Base-by-base conservation (phyloP, 441 rosid species). In the Pelargonium myrrhifolium region DNA sequence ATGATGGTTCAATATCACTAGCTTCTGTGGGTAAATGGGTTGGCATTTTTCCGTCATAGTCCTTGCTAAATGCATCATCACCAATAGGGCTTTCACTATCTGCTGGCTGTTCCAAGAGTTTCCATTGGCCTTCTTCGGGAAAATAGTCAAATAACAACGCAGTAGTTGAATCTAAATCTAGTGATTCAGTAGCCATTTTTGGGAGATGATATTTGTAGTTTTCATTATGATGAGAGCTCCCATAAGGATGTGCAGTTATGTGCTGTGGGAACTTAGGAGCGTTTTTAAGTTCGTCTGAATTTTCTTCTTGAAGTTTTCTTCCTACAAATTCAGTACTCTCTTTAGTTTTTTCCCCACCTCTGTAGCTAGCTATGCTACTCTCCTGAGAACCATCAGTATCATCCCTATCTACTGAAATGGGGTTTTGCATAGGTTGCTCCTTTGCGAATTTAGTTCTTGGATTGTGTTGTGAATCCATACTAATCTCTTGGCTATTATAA, bases 61-160 rank as follows among this genome's bases (percentile, higher is more conserved):
- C 77, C 66, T 71, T 75, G 63, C 40, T 51, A 71, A 74, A 67
- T 65, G 71, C 42, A 72, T 51, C 75, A 66, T 74, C 84, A 61
- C 59, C 76, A 62, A 43, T 56, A 72, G 77, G 64, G 65, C 82
- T 80, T 71, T 69, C 80, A 68, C 62, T 62, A 74, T 69, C 74
- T 68, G 78, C 86, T 2, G 89, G 83, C 71, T 82, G 89, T 79
- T 95, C 94, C 81, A 87, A 75, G 61, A 92, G 92, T 80, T 83
- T 90, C 98, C 98, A 92, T 68, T 89, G 85, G 71, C 93, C 96
- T 72, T 89, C 98, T 82, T 95, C 99, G 17, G 98, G 95, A 76
- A 85, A 75, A 72, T 92, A 92, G 85, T 95, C 95, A 40, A 95
- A 86, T 70, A 87, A 83, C 62, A 92, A 75, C 63, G 95, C 85